Evolutionary conservation across 2,329 filamentous ascomycete species (phyloP), one percentile per base, ranked within the genome.

Genomic region (Neonectria ditissima): DNA sequence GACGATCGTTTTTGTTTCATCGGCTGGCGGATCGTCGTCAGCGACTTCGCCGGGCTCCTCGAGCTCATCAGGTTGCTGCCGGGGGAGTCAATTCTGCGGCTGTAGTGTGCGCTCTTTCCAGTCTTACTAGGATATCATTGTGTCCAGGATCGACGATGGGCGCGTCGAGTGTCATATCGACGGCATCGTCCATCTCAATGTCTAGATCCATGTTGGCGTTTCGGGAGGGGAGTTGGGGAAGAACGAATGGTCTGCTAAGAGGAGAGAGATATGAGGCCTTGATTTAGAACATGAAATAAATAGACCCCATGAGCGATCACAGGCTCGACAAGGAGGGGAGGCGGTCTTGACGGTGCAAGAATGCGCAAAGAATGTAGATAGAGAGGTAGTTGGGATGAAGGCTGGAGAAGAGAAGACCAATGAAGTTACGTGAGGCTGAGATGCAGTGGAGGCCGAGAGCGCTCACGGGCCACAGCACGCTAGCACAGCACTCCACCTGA

Each of bases 161-260:
- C n/a, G 60, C 66, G 43, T 77, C 76, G 41, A 72, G 71, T 24
- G 62, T 65, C 63, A 63, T 77, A 39, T 83, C 80, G 30, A 80
- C 82, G 34, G 86, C 83, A 68, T 92, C 82, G 72, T 89, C 91
- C 89, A 93, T 92, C 67, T 92, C 91, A 59, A 93, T 89, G 59
- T 88, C 86, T 70, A 87, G 80, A 78, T 93, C 91, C 89, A 92
- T 89, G 60, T 69, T 83, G 62, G n/a, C 66, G 62, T 45, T 39
- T 52, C 59, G 56, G 54, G 56, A 39, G 58, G 56, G 56, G 55
- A 24, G 26, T 41, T 18, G 20, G 18, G 10, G 51, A 59, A 28
- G 41, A 47, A 5, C 39, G 50, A 45, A 22, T 37, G 26, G 44
- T 26, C n/a, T 18, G 22, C 28, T 30, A 16, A n/a, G 37, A 39